Conservation (phyloP, 441 rosid species). For the Brassica hybrid region DNA sequence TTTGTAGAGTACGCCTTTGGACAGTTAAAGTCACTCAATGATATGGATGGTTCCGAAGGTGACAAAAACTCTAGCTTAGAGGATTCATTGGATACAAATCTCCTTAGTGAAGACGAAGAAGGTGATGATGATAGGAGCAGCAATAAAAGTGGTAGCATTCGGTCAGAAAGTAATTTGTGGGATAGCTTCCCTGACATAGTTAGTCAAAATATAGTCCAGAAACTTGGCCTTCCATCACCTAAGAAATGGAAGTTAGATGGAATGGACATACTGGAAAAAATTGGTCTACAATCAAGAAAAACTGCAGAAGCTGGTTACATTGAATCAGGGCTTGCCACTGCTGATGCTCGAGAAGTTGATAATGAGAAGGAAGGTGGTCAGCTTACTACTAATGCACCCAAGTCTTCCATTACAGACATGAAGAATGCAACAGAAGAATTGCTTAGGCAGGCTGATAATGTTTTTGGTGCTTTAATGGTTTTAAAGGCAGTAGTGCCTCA, state of each 20-base stretch:
- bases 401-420: conserved; percentile 81
- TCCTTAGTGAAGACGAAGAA: conserved; percentile 20
- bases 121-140: conserved; percentile 39
- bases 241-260: conserved; percentile 82
- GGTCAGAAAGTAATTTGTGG: conserved; percentile 68
- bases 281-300: conserved; percentile 76
- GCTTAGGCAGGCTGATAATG: conserved; percentile 83
- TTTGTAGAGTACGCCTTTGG: conserved; percentile 95
- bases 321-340: conserved; percentile 89
- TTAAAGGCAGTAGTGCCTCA: conserved; percentile 76
- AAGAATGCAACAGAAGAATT: conserved; percentile 83
- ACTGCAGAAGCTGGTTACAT: conserved; percentile 79
- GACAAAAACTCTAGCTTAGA: conserved; percentile 36
- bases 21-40: conserved; percentile 78
- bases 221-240: conserved; percentile 70
- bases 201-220: conserved; percentile 69
- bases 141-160: conserved; percentile 41
- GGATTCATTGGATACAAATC: conserved; percentile 40
- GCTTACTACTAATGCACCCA: conserved; percentile 42
- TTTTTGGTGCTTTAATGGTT: conserved; percentile 91
- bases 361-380: conserved; percentile 51
- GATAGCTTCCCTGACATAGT: conserved; percentile 64
- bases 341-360: conserved; percentile 51
- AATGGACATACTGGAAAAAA: conserved; percentile 68
- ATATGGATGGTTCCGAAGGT: conserved; percentile 37